phyloP scores from a whole-genome alignment of 106 monocot genomes.

The Dendrobium catenatum region DNA sequence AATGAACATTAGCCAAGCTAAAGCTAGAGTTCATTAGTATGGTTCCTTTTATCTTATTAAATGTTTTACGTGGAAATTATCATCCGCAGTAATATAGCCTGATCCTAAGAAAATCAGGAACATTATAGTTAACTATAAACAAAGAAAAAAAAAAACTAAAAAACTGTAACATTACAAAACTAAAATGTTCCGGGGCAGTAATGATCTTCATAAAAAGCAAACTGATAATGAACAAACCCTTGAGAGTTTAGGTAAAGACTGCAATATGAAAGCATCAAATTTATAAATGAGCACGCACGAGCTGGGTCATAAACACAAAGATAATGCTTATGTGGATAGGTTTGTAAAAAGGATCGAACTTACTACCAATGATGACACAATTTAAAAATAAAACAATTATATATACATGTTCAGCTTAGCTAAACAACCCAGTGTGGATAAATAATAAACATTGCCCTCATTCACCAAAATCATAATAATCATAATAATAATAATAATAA shows the following conservation, averaged over 20 bases:
- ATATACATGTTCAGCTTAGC: not conserved
- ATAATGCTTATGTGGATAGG: not conserved
- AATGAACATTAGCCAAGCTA: too few species aligned
- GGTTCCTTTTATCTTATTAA: not conserved
- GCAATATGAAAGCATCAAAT: not conserved
- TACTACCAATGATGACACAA: not conserved
- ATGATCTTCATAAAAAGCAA: not conserved
- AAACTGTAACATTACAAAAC: not conserved
- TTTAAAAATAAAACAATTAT: not conserved
- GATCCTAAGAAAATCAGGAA: not conserved
- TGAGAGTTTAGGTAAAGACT: not conserved
- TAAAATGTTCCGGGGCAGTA: not conserved
- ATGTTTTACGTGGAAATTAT: not conserved
- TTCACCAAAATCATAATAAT: not conserved
- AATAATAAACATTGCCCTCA: not conserved
- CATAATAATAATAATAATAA: not conserved
- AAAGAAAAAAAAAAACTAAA: not conserved
- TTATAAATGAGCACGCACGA: not conserved
- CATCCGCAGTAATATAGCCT: not conserved
- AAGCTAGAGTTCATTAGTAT: too few species aligned
- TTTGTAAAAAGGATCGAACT: not conserved
- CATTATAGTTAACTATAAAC: not conserved
- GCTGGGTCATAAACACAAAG: too few species aligned
- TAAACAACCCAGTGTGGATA: not conserved
- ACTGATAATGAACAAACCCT: not conserved